phyloP scores from a whole-genome alignment of 2,329 filamentous ascomycete genomes.

The Ophiostoma ips region DNA sequence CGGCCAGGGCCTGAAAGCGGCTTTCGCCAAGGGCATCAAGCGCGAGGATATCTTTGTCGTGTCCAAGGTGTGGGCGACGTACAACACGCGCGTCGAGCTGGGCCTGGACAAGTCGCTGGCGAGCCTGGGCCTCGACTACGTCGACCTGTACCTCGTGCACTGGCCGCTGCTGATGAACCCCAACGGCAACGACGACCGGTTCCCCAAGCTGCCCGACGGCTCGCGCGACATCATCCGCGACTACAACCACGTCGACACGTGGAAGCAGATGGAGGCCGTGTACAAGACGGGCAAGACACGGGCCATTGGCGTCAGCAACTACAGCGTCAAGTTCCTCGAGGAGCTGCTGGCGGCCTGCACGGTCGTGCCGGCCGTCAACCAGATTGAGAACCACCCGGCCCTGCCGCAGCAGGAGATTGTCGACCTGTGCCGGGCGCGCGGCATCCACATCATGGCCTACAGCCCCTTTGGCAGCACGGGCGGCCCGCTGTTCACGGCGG shows the following conservation, averaged over 20 bases:
- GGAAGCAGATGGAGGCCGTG: conserved; percentile 61
- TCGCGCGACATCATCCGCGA: conserved; percentile 55
- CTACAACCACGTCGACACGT: conserved; percentile 62
- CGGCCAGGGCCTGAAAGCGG: conserved; percentile 61
- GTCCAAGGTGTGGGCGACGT: conserved; percentile 76
- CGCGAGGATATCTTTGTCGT: conserved; percentile 72
- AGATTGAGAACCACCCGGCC: conserved; percentile 61
- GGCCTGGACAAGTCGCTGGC: conserved; percentile 60
- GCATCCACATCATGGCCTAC: conserved; percentile 62
- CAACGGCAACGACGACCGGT: conserved; percentile 56
- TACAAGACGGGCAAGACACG: conserved; percentile 42
- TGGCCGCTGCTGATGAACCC: conserved; percentile 76
- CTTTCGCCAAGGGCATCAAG: conserved; percentile 55
- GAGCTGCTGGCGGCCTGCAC: conserved; percentile 35
- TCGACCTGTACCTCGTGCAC: conserved; percentile 73
- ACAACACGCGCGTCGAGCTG: conserved; percentile 54
- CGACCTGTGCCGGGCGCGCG: conserved; percentile 51
- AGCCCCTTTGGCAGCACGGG: conserved; percentile 51
- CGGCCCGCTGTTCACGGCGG: conserved; percentile 49
- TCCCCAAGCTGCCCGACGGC: conserved; percentile 63
- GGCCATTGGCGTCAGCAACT: conserved; percentile 44
- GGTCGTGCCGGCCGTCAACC: conserved; percentile 52
- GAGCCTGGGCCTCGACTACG: conserved; percentile 61
- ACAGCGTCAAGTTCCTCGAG: conserved; percentile 41
- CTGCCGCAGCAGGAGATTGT: conserved; percentile 61